Conservation (phyloP, 805 yeast genomes). For the Ogataea trehalophila region DNA sequence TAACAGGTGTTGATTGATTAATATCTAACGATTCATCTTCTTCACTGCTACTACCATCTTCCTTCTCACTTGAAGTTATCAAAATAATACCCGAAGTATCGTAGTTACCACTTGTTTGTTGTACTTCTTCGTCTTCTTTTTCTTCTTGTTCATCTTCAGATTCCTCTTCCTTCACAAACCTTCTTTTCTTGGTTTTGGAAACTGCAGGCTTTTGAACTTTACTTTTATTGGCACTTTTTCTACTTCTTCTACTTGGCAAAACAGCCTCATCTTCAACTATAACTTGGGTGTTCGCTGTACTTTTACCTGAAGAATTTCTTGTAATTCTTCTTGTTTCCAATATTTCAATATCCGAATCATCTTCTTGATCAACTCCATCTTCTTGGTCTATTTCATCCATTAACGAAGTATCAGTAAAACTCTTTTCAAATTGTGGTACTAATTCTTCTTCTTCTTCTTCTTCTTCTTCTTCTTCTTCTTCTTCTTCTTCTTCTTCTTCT, state of each 20-base stretch:
- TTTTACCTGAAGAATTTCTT: no score
- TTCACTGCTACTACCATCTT: background rate
- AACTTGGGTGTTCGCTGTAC: no score
- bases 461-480: conserved; percentile 3
- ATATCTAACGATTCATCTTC: background rate
- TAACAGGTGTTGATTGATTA: conserved; percentile 3
- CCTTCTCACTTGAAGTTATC: conserved; percentile 11
- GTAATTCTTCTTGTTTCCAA: no score
- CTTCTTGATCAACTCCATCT: background rate
- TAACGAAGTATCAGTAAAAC: background rate
- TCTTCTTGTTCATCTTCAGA: conserved; percentile 4
- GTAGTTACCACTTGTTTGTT: background rate
- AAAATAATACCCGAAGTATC: conserved; percentile 17
- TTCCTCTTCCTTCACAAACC: background rate
- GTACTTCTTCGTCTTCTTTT: background rate
- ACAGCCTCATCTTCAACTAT: no score
- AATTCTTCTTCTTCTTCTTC: background rate
- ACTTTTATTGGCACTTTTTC: no score
- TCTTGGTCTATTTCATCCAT: conserved; percentile 3
- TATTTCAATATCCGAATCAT: conserved; percentile 2
- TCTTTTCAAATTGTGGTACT: background rate
- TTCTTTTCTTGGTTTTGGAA: no score
- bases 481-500: no score
- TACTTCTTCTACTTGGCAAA: no score
- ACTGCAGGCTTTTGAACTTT: no score